These are phyloP conservation scores for Endothia cerciana DNA, from an alignment of 2,329 filamentous ascomycete genomes.

Conservation along the genomic window DNA sequence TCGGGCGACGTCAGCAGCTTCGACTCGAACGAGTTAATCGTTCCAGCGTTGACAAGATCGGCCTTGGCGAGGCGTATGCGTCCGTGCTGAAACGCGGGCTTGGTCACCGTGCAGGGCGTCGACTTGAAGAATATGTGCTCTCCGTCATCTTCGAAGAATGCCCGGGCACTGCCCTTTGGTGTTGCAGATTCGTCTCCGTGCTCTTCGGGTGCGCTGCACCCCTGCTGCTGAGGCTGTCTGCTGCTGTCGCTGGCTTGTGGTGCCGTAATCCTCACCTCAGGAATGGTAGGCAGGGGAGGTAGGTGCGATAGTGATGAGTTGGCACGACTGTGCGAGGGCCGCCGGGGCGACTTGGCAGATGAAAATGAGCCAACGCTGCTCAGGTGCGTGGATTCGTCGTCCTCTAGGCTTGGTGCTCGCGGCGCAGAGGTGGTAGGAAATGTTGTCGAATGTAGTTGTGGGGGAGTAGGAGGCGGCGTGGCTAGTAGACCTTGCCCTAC, in stretches of 20 bases:
- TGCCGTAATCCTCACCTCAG: conserved; percentile 41
- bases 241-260: conserved; percentile 29
- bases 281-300: conserved; percentile 46
- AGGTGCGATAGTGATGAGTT: conserved; percentile 29
- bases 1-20: conserved; percentile 46
- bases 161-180: conserved; percentile 25
- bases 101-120: conserved; percentile 53
- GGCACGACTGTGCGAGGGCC: conserved; percentile 30
- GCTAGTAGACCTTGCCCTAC: conserved; percentile 26
- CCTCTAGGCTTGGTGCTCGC: conserved; percentile 3
- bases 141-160: conserved; percentile 35
- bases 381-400: conserved; percentile 17
- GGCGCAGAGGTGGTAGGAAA: neutral
- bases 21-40: conserved; percentile 32
- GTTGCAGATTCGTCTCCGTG: neutral
- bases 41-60: conserved; percentile 39
- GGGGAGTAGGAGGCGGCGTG: conserved; percentile 23
- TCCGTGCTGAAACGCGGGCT: conserved; percentile 57
- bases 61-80: conserved; percentile 56
- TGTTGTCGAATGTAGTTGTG: conserved; percentile 13
- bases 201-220: neutral
- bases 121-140: conserved; percentile 53
- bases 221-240: conserved; percentile 10
- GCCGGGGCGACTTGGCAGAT: conserved; percentile 1
- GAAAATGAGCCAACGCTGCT: conserved; percentile 9